Base-by-base conservation (phyloP, 257 asterid species). In the Handroanthus guayacan region DNA sequence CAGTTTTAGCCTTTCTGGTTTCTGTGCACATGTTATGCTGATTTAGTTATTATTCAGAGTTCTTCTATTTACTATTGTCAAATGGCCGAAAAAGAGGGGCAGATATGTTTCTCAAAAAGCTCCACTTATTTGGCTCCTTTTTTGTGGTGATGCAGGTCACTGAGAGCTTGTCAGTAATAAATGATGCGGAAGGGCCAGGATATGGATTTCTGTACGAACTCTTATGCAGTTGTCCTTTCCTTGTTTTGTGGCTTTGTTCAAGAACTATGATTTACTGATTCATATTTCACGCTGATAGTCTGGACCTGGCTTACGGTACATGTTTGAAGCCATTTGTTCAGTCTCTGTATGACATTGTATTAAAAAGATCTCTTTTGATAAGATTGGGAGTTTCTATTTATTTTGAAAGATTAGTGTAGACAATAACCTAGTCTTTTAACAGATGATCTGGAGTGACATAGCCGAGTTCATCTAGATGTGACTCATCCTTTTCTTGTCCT, bases 71-170 rank as follows among this genome's bases (percentile, higher is more conserved):
- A 16, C 25, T 25, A 5, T 4, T 10, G 51, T 43, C 17, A 44
- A 5, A 3, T 41, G 45, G 47, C 3, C 31, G 1, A 25, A 25
- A 25, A 25, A 25, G 31, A 25, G 31, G 31, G 31, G 31, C 14
- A 3, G 9, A 16, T 43, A 41, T 18, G 47, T 39, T 65, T 78
- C 65, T 58, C 37, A 36, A 12, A 61, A 20, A 52, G 5, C 67
- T 44, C 63, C 50, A 62, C 79, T 72, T 72, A 54, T 41, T 36
- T 25, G n/a, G 31, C 72, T 58, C 50, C 36, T 62, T 62, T 62
- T 62, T 62, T 56, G 62, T 61, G 16, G 75, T 43, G 65, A 67
- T 80, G 84, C 82, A 86, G 87, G 68, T 44, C 51, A 45, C 20
- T 48, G 7, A 57, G 52, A 63, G 70, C 45, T 56, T 67, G 72